These are phyloP conservation scores for Sarocladiaceae sp. DNA, from an alignment of 2,329 filamentous ascomycete species.

Conservation along the genomic window DNA sequence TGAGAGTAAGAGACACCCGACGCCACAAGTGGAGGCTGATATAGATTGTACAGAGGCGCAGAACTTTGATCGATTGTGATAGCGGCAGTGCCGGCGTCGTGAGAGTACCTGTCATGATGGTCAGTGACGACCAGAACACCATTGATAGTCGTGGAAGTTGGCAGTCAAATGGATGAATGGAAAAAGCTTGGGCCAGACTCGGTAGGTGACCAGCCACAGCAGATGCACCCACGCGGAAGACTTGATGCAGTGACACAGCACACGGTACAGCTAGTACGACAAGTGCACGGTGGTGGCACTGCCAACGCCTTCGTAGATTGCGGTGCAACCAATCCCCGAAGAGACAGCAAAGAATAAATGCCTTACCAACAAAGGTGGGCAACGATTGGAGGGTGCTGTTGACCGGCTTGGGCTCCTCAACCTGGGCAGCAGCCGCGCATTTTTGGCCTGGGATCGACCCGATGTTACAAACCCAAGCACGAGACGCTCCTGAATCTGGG, in stretches of 20 bases:
- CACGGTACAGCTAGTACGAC: no score
- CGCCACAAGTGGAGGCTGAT: conserved; percentile 45
- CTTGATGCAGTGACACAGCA: background rate
- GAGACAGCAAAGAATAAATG: background rate
- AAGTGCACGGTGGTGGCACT: background rate
- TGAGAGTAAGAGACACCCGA: conserved; percentile 44
- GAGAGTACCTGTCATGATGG: conserved; percentile 45
- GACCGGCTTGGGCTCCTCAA: background rate
- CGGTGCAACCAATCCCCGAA: background rate
- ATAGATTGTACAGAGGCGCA: conserved; percentile 46
- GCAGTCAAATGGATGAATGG: no score
- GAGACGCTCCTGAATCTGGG: background rate
- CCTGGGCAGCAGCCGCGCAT: background rate
- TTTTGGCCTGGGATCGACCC: background rate
- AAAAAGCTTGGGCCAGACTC: no score
- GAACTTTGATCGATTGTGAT: conserved; percentile 47
- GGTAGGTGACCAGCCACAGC: background rate
- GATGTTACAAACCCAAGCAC: background rate
- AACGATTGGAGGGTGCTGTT: background rate
- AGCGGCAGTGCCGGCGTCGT: conserved; percentile 47
- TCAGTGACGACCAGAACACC: no score
- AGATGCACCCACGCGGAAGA: background rate
- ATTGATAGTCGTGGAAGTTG: no score
- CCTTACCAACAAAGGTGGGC: background rate
- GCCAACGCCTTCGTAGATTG: conserved; percentile 4